Evolutionary conservation across 352 stramenopile genomes (phyloP).

Genomic region (Phytophthora quininea): DNA sequence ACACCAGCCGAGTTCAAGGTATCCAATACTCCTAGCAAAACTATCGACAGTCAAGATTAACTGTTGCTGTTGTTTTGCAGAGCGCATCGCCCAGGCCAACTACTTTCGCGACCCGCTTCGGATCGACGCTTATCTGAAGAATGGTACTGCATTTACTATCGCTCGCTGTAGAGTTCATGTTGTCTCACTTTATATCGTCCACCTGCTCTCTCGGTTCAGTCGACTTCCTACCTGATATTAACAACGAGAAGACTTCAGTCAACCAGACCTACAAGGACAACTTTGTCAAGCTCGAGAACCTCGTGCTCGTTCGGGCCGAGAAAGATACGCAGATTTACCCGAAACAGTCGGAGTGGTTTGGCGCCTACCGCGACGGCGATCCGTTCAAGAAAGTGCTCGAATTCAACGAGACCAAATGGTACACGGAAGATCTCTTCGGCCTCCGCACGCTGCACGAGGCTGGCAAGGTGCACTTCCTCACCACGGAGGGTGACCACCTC

Average conservation of each 20-base stretch:
- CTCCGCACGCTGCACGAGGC: constrained; percentile 84
- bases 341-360: constrained; percentile 88
- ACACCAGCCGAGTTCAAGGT: constrained; percentile 88
- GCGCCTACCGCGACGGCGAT: constrained; percentile 80
- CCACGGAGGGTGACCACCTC: constrained; percentile 92
- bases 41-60: no score
- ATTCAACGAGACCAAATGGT: constrained; percentile 95
- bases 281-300: constrained; percentile 83
- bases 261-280: constrained; percentile 91
- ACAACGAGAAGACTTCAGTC: constrained; percentile 86
- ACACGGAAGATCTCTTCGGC: constrained; percentile 91
- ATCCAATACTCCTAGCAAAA: neutral
- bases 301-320: constrained; percentile 91
- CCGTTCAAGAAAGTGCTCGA: constrained; percentile 71
- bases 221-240: constrained; percentile 85
- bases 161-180: neutral
- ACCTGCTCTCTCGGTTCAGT: constrained; percentile 31
- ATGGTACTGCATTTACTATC: constrained; percentile 44
- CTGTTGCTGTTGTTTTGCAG: constrained; percentile 29
- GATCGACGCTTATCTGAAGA: constrained; percentile 70
- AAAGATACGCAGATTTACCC: constrained; percentile 91
- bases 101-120: constrained; percentile 92
- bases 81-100: constrained; percentile 90
- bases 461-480: constrained; percentile 91
- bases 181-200: neutral